Conservation (phyloP, 2,329 filamentous ascomycete species). For the Diplodia sapinea region DNA sequence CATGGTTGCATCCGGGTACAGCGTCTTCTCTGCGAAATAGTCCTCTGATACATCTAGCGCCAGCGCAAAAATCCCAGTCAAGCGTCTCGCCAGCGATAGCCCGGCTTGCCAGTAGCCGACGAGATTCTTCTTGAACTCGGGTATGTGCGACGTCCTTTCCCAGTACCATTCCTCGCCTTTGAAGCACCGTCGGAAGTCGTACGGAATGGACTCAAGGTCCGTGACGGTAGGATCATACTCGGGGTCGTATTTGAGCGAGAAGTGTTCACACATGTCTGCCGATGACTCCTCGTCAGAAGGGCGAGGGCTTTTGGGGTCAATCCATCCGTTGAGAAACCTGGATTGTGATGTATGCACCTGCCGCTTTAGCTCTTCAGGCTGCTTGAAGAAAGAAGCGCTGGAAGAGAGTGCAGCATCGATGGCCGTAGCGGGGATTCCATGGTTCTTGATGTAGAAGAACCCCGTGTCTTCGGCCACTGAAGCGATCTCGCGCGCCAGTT, state of each 20-base stretch:
- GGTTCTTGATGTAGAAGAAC: slow-evolving; percentile 34
- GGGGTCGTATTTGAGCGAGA: slow-evolving; percentile 59
- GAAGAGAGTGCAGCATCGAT: slow-evolving; percentile 39
- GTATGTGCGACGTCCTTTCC: slow-evolving; percentile 57
- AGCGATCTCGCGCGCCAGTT: slow-evolving; percentile 43
- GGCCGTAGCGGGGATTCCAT: slow-evolving; percentile 50
- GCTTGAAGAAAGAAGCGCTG: slow-evolving; percentile 43
- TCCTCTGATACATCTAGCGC: slow-evolving; percentile 60
- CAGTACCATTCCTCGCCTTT: slow-evolving; percentile 60
- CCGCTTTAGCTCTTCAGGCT: slow-evolving; percentile 45
- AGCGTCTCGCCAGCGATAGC: slow-evolving; percentile 57
- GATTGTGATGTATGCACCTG: slow-evolving; percentile 48
- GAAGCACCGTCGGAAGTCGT: slow-evolving; percentile 34
- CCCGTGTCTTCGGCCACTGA: slow-evolving; percentile 32
- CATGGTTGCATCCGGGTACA: slow-evolving; percentile 53
- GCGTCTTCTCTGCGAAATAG: slow-evolving; percentile 62
- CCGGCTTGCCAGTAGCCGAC: slow-evolving; percentile 57
- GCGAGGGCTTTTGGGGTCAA: slow-evolving; percentile 48
- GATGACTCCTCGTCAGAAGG: slow-evolving; percentile 41
- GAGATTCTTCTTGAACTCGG: slow-evolving; percentile 56
- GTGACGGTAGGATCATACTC: slow-evolving; percentile 48
- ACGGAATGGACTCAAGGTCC: slow-evolving; percentile 48
- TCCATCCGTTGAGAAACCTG: slow-evolving; percentile 50
- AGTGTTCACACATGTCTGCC: slow-evolving; percentile 42
- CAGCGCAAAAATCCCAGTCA: slow-evolving; percentile 62